Conservation (phyloP, 164 flowering plant genomes). For the Hamamelis virginiana region DNA sequence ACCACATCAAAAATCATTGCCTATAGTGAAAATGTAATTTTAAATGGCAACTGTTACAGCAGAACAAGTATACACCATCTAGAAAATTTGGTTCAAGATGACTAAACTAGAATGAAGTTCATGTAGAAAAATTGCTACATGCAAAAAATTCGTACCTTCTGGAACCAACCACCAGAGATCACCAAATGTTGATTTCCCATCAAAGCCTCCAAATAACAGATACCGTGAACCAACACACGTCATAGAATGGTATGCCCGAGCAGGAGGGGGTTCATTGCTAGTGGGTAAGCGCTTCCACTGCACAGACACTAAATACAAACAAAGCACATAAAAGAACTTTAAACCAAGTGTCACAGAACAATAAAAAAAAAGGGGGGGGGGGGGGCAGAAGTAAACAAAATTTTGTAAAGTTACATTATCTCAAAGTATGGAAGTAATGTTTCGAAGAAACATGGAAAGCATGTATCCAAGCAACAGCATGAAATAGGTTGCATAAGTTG, state of each 20-base stretch:
- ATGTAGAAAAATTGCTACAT: no score
- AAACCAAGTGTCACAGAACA: neutral
- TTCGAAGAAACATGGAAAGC: no score
- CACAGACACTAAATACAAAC: slow-evolving; percentile 58
- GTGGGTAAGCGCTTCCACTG: slow-evolving; percentile 92
- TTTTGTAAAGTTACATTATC: neutral
- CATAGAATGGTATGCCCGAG: slow-evolving; percentile 96
- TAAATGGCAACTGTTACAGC: neutral
- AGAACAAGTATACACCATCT: neutral
- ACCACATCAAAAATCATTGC: no score
- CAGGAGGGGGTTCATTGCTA: slow-evolving; percentile 78
- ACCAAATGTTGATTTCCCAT: slow-evolving; percentile 88
- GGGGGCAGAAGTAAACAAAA: neutral
- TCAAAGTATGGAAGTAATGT: no score
- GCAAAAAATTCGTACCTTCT: slow-evolving; percentile 60
- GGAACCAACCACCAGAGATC: slow-evolving; percentile 98
- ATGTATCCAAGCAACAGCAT: neutral
- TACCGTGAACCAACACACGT: slow-evolving; percentile 70
- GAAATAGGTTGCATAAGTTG: neutral
- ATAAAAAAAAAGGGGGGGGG: neutral
- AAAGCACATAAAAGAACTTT: neutral
- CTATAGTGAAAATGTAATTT: neutral
- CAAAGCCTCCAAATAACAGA: slow-evolving; percentile 96
- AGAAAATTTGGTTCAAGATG: neutral
- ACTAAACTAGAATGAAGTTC: no score